Evolutionary conservation across 371 early-diverging fungal species (phyloP), one percentile per base, ranked within the genome.

Genomic region (Ordospora pajunii): DNA sequence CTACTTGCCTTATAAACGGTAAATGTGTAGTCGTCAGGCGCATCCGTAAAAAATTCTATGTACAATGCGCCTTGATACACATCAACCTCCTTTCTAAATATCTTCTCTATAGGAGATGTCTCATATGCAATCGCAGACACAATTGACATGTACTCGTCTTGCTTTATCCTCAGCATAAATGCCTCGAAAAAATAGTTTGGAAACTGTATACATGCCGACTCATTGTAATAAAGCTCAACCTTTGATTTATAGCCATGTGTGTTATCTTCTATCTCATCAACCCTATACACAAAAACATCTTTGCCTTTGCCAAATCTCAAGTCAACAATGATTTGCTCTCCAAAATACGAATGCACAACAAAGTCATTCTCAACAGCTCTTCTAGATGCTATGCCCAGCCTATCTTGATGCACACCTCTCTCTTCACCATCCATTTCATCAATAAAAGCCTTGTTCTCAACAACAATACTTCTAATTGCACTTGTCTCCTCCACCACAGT

Each of bases 11-110:
- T 64, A 19, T 51, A 19, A 11, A 78, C 23, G 1, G 45, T 68
- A 25, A 78, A 62, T 2, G 25, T 42, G 37, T 67, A 78, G 25
- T 78, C 78, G 25, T 78, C 78, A 9, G 77, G 43, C 25, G 32
- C 27, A 43, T 73, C 53, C 22, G 78, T 74, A 19, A 50, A 51
- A 62, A 78, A 78, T 43, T 78, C 73, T n/a, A 78, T 48, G 43
- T 69, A 78, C 1, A 72, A 27, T 5, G 75, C 67, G 7, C 78
- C 74, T 32, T 21, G 42, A 10, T 46, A 42, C 8, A 49, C 48
- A 19, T 50, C 40, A 42, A 67, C 43, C 44, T 68, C 74, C 21
- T 58, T 69, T 14, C 43, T 50, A 8, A 78, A 44, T 21, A 45
- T 52, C 32, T 64, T 71, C 25, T 54, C 17, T 7, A 71, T 8